phyloP scores from a whole-genome alignment of 2,329 filamentous ascomycete genomes.

The Clonostachys solani region DNA sequence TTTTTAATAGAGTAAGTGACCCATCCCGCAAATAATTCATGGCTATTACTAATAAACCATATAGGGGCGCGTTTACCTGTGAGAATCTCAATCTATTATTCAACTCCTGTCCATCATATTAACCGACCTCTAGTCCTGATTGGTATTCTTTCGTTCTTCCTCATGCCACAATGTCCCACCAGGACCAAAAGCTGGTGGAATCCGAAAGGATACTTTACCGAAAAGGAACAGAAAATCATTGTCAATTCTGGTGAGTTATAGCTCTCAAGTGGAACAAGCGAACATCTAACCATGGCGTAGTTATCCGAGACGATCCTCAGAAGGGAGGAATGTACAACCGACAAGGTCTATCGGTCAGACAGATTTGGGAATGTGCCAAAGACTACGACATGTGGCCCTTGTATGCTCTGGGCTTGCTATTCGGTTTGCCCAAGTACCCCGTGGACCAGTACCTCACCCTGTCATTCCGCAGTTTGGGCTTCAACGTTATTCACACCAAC shows the following conservation, averaged over 20 bases:
- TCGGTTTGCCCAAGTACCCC: conserved; percentile 40
- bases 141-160: conserved; percentile 47
- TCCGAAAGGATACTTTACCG: conserved; percentile 55
- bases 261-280: not conserved
- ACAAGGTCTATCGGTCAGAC: conserved; percentile 34
- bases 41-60: conserved; percentile 4
- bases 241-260: conserved; percentile 42
- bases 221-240: conserved; percentile 62
- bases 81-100: conserved; percentile 2
- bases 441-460: conserved; percentile 45
- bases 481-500: conserved; percentile 46
- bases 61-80: conserved; percentile 23
- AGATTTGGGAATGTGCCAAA: conserved; percentile 38
- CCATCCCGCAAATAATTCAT: not conserved
- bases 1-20: conserved; percentile 33
- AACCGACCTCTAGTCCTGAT: conserved; percentile 43
- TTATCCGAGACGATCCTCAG: conserved; percentile 49
- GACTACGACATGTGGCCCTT: conserved; percentile 52
- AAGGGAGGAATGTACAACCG: conserved; percentile 53
- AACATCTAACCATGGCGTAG: conserved; percentile 3
- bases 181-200: conserved; percentile 58
- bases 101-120: conserved; percentile 5
- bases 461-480: conserved; percentile 43
- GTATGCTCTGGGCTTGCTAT: conserved; percentile 41
- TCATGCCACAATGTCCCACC: conserved; percentile 56